Conservation (phyloP, 495 filamentous ascomycete species). For the Neurospora intermedia region DNA sequence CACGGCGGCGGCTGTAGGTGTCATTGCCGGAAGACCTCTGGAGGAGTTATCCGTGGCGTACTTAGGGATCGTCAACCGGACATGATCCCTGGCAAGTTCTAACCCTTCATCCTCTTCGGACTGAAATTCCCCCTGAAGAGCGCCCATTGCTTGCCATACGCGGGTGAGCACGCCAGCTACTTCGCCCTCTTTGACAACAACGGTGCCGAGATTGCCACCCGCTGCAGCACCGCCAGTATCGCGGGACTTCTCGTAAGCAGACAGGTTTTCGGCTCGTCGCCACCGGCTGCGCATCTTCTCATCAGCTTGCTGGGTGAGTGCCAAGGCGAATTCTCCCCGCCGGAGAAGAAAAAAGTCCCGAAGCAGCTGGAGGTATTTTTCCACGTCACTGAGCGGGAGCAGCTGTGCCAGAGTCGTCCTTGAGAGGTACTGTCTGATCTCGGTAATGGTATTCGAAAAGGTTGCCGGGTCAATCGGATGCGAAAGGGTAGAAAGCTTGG, state of each 20-base stretch:
- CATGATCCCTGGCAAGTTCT: conserved; percentile 66
- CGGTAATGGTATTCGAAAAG: conserved; percentile 58
- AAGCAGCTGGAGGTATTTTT: conserved; percentile 66
- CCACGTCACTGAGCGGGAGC: conserved; percentile 61
- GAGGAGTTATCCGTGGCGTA: conserved; percentile 9
- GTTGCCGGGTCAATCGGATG: conserved; percentile 62
- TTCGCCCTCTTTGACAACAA: conserved; percentile 79
- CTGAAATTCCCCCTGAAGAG: conserved; percentile 52
- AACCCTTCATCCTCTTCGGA: conserved; percentile 66
- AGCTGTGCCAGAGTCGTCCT: conserved; percentile 70
- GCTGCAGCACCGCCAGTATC: conserved; percentile 6
- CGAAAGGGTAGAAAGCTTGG: conserved; percentile 54
- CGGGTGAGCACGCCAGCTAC: conserved; percentile 60
- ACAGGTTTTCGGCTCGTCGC: conserved; percentile 40
- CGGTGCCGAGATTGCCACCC: conserved; percentile 24
- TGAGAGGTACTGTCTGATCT: conserved; percentile 71
- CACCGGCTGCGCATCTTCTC: conserved; percentile 53
- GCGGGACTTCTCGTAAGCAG: conserved; percentile 36
- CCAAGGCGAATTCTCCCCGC: conserved; percentile 81
- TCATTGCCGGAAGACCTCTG: conserved; percentile 9
- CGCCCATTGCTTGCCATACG: conserved; percentile 66
- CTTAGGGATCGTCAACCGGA: conserved; percentile 55
- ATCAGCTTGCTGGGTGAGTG: conserved; percentile 75
- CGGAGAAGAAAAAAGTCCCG: conserved; percentile 81
- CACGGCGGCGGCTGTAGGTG: conserved; percentile 3